Percentiles rank a stretch among this genome's conserved stretches.
These are phyloP conservation scores for Metarhizium humberi DNA, from an alignment of 2,329 filamentous ascomycete species.

Conservation along the genomic window DNA sequence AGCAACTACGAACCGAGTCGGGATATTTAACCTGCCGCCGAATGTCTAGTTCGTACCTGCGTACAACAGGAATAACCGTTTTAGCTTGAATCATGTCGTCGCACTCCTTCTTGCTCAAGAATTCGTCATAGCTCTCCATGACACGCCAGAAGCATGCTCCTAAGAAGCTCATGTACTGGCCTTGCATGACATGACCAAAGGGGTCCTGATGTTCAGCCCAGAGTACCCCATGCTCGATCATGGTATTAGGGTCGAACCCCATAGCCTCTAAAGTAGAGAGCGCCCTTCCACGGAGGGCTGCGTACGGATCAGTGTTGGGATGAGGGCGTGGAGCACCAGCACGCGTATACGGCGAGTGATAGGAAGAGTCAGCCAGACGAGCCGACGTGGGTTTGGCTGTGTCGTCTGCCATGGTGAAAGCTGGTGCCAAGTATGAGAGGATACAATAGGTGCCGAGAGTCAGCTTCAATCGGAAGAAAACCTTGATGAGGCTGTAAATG, in stretches of 20 bases:
- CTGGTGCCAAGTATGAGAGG: no score
- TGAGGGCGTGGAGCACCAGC: not conserved
- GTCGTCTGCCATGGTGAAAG: no score
- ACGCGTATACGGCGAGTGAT: not conserved
- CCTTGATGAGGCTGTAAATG: no score
- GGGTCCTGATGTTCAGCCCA: slow-evolving; percentile 18
- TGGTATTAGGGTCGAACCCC: slow-evolving; percentile 7
- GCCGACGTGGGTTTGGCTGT: no score
- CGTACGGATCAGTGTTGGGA: not conserved
- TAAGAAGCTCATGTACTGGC: slow-evolving; percentile 14
- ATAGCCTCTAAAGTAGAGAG: slow-evolving; percentile 9
- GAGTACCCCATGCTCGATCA: slow-evolving; percentile 13
- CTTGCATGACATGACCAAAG: slow-evolving; percentile 16
- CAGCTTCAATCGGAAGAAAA: no score
- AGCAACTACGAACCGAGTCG: slow-evolving; percentile 5
- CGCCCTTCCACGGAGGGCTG: slow-evolving; percentile 5
- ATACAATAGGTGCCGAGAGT: no score
- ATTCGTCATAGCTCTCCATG: slow-evolving; percentile 16
- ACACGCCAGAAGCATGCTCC: slow-evolving; percentile 13
- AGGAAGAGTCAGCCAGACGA: not conserved
- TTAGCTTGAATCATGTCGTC: slow-evolving; percentile 13
- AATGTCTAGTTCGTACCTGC: slow-evolving; percentile 13
- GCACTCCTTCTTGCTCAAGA: slow-evolving; percentile 14
- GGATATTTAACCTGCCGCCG: slow-evolving; percentile 14
- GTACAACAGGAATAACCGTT: slow-evolving; percentile 12